These are phyloP conservation scores for Cercospora sojina DNA, from an alignment of 2,329 filamentous ascomycete species.

Conservation along the genomic window DNA sequence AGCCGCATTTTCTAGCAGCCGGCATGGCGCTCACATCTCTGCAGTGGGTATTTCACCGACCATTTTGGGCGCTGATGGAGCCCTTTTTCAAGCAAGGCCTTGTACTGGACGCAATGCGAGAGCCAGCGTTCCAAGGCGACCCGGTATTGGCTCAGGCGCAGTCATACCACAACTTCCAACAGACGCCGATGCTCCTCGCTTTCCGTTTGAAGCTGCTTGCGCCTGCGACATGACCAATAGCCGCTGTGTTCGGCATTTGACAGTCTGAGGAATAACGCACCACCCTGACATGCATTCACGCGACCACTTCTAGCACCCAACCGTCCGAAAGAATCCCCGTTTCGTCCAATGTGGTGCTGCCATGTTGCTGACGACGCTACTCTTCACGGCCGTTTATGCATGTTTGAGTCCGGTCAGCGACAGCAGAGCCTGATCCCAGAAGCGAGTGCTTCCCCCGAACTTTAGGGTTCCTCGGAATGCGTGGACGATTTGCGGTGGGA, in stretches of 20 bases:
- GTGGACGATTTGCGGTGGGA: not conserved
- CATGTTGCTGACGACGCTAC: not conserved
- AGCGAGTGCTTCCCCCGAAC: not conserved
- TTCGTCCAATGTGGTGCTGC: not conserved
- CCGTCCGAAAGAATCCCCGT: not conserved
- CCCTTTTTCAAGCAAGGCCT: slow-evolving; percentile 47
- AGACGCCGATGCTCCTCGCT: slow-evolving; percentile 36
- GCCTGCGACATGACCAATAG: slow-evolving; percentile 3
- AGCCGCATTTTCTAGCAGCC: slow-evolving; percentile 26
- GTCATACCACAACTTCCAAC: slow-evolving; percentile 42
- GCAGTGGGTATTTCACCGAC: slow-evolving; percentile 46
- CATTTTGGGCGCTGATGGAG: slow-evolving; percentile 47
- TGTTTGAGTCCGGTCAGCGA: not conserved
- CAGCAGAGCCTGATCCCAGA: slow-evolving; percentile 1
- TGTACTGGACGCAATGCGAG: slow-evolving; percentile 50
- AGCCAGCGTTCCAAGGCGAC: slow-evolving; percentile 48
- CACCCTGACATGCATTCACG: not conserved
- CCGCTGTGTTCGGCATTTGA: not conserved
- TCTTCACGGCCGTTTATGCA: not conserved
- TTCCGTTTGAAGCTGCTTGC: slow-evolving; percentile 34
- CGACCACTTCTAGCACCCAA: not conserved
- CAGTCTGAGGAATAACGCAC: not conserved
- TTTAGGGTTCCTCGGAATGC: not conserved
- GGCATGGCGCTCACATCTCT: slow-evolving; percentile 28
- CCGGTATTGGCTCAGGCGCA: slow-evolving; percentile 34